phyloP scores from a whole-genome alignment of 2,329 filamentous ascomycete genomes.

The Canariomyces notabilis region DNA sequence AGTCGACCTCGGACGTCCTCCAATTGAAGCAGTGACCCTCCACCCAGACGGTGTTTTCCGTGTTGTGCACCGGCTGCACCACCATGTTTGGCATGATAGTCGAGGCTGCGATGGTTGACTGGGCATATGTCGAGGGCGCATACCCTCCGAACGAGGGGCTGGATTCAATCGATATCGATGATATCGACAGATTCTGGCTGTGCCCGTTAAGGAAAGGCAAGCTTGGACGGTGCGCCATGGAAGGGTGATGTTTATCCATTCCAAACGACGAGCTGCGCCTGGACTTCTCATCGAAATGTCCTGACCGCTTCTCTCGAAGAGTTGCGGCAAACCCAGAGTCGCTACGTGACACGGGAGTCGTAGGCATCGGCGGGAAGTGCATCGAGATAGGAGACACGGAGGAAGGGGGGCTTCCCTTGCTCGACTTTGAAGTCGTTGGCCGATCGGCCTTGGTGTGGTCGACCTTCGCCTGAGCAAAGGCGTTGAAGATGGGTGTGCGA shows the following conservation, averaged over 20 bases:
- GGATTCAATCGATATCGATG: conserved; percentile 56
- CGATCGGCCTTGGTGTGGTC: conserved; percentile 65
- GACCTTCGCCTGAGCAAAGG: conserved; percentile 72
- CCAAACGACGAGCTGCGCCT: conserved; percentile 91
- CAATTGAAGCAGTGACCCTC: conserved; percentile 78
- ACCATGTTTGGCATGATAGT: conserved; percentile 84
- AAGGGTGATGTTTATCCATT: conserved; percentile 62
- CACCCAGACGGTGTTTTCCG: conserved; percentile 75
- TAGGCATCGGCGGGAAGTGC: conserved; percentile 69
- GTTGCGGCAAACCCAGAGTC: conserved; percentile 88
- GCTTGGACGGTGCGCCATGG: conserved; percentile 57
- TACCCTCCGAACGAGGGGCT: conserved; percentile 70
- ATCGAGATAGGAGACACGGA: conserved; percentile 72
- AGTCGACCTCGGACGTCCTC: conserved; percentile 52
- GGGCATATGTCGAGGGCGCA: conserved; percentile 77
- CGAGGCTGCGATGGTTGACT: conserved; percentile 78
- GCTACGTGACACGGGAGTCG: conserved; percentile 76
- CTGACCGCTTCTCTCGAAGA: conserved; percentile 88
- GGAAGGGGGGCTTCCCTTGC: conserved; percentile 55
- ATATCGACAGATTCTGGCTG: conserved; percentile 54
- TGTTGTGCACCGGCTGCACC: conserved; percentile 72
- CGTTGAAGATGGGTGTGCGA: conserved; percentile 77
- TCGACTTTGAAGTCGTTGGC: conserved; percentile 68
- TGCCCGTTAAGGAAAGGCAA: conserved; percentile 68
- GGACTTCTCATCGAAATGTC: conserved; percentile 75